Evolutionary conservation across 805 yeast species (phyloP), one percentile per base, ranked within the genome.

Genomic region (Yamadazyma nakazawae): DNA sequence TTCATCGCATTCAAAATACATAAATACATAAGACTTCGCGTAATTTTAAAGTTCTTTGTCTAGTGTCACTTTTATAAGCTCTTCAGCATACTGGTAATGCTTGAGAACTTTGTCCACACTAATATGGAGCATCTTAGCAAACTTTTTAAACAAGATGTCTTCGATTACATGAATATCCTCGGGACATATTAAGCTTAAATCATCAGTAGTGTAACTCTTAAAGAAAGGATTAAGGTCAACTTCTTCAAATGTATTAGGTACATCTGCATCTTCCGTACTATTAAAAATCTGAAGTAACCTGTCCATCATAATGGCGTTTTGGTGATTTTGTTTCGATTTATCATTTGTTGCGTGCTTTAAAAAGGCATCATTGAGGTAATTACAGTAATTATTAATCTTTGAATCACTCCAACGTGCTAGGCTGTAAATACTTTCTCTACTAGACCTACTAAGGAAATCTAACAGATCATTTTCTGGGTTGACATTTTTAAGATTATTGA

Each of bases 341-440:
- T 13, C 18, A 14, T 19, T 18, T n/a, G 36, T 32, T 12, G 9
- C 32, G 34, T 35, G 31, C 36, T 30, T 38, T 18, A 40, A 31
- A 28, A 34, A 36, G n/a, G 40, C 25, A 25, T 36, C 48, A 26
- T 45, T 45, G 18, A 45, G 42, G 28, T 40, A 45, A 14, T 40
- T 35, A 36, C 40, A 40, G 19, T 81, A 85, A 24, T 67, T 60
- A 3, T 69, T 68, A 2, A 74, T 67, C 46, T 76, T 67, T 2
- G 57, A 55, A n/a, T 74, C 73, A 36, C 70, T 64, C 84, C 88
- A 80, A 12, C 62, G 58, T 10, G 71, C 42, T 3, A 82, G 55
- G 13, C 72, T 73, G 5, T 49, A 43, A 26, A 45, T 44, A 3
- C 40, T 19, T 31, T 46, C 47, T 8, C 24, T 34, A 8, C 43